Evolutionary conservation across 805 yeast species (phyloP).

Genomic region (Metschnikowia rubicola): DNA sequence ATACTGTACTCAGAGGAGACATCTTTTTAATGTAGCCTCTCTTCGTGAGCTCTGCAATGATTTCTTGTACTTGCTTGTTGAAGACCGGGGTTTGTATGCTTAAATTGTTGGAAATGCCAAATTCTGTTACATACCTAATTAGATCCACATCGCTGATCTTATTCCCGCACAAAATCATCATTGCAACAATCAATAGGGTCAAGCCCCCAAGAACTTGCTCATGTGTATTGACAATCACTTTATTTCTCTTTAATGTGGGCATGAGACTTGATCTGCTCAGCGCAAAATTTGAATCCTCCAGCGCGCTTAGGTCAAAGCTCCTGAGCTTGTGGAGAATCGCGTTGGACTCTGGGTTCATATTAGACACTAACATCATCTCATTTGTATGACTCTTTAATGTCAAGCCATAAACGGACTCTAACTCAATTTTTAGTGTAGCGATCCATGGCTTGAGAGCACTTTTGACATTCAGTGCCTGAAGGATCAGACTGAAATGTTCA

Average conservation of each 20-base stretch:
- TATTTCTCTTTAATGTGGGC: conserved; percentile 18
- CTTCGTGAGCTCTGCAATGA: conserved; percentile 26
- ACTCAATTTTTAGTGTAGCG: conserved; percentile 13
- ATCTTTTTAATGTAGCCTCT: conserved; percentile 28
- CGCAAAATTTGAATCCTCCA: too few species aligned
- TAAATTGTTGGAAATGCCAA: conserved; percentile 26
- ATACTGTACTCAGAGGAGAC: conserved; percentile 14
- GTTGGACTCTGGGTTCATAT: conserved; percentile 20
- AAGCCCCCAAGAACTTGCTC: conserved; percentile 33
- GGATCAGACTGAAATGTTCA: conserved; percentile 13
- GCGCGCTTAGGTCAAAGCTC: conserved; percentile 5
- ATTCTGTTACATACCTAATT: conserved; percentile 17
- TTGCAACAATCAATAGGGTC: conserved; percentile 24
- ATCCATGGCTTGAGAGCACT: conserved; percentile 23
- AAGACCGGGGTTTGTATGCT: conserved; percentile 20
- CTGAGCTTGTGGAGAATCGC: conserved; percentile 27
- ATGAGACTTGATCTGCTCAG: conserved; percentile 14
- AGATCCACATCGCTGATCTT: conserved; percentile 28
- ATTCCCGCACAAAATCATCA: conserved; percentile 32
- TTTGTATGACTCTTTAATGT: conserved; percentile 15
- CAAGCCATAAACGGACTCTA: conserved; percentile 28
- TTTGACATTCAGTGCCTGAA: conserved; percentile 15
- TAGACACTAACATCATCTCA: conserved; percentile 22
- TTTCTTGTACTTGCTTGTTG: conserved; percentile 20
- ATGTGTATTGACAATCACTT: conserved; percentile 20